Conservation (phyloP, 2,329 filamentous ascomycete genomes). For the Venturiaceae sp. region DNA sequence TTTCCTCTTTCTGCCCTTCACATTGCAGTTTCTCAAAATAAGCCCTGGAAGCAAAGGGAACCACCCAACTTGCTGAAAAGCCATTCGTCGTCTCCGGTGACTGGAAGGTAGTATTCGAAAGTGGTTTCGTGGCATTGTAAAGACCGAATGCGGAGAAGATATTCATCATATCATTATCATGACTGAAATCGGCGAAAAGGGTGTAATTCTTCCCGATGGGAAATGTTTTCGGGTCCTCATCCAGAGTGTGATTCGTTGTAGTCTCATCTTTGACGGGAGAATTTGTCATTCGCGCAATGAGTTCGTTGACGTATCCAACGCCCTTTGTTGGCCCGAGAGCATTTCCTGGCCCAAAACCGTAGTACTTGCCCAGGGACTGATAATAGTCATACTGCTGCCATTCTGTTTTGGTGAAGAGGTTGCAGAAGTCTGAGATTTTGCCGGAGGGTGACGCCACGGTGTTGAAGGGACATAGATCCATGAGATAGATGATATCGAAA, state of each 20-base stretch:
- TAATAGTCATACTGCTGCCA: slow-evolving; percentile 77
- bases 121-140: slow-evolving; percentile 54
- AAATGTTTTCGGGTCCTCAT: slow-evolving; percentile 58
- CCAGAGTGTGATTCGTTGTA: slow-evolving; percentile 67
- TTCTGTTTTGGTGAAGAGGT: slow-evolving; percentile 61
- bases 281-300: slow-evolving; percentile 68
- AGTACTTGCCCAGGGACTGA: slow-evolving; percentile 73
- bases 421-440: slow-evolving; percentile 60
- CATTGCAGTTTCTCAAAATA: slow-evolving; percentile 87
- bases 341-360: slow-evolving; percentile 69
- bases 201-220: slow-evolving; percentile 49
- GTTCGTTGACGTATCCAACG: slow-evolving; percentile 79
- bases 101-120: slow-evolving; percentile 35
- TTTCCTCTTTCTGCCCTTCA: slow-evolving; percentile 45
- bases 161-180: slow-evolving; percentile 78
- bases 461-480: slow-evolving; percentile 84
- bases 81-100: slow-evolving; percentile 48
- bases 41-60: slow-evolving; percentile 71
- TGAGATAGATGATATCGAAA: slow-evolving; percentile 58
- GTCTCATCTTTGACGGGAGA: slow-evolving; percentile 62
- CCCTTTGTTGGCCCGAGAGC: slow-evolving; percentile 75
- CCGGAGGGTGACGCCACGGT: slow-evolving; percentile 53
- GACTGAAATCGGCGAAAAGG: slow-evolving; percentile 83
- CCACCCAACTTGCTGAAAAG: slow-evolving; percentile 67
- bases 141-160: slow-evolving; percentile 70